Evolutionary conservation across 257 asterid species (phyloP), one percentile per base, ranked within the genome.

Genomic region (Scutellaria barbata): DNA sequence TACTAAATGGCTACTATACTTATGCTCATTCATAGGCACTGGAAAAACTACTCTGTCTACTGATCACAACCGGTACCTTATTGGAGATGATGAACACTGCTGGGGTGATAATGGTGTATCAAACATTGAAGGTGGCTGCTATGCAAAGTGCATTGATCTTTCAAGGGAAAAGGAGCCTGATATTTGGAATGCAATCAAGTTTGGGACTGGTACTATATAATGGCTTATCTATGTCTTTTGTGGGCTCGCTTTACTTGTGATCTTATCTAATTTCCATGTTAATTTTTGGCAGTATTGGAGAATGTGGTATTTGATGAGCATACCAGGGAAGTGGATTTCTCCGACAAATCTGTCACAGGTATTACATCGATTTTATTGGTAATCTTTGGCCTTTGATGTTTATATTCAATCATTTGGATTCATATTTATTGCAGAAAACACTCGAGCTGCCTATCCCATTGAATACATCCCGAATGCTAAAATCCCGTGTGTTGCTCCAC

Each of bases 61-160:
- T 10, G 99, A 95, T 72, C 98, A 89, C 71, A 95, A 92, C 61
- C 80, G 99, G 30, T 92, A 88, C 80, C 83, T 95, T 11, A 92
- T 92, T 62, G 99, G 99, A 76, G 99, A 95, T 30, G 99, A 95
- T 30, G 99, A 95, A 54, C 99, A 95, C 76, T 95, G 99, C 85
- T 95, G 99, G 99, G 84, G 97, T 58, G 92, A 90, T 37, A 84
- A 76, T 41, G 98, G 99, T 0, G 96, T 95, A 7, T 95, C 97
- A 0, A 95, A 95, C 77, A 95, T 95, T 56, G 99, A 95, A 79
- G 99, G 99, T 41, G 99, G 99, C 51, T 95, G 99, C 85, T 95
- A 95, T 71, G 99, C 99, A 0, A 95, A 95, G 84, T 95, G 99
- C 84, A 84, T 94, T 63, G 99, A 94, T 84, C 89, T 94, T 54